Evolutionary conservation across 75 land plant species (phyloP).

Genomic region (Pinus taeda): DNA sequence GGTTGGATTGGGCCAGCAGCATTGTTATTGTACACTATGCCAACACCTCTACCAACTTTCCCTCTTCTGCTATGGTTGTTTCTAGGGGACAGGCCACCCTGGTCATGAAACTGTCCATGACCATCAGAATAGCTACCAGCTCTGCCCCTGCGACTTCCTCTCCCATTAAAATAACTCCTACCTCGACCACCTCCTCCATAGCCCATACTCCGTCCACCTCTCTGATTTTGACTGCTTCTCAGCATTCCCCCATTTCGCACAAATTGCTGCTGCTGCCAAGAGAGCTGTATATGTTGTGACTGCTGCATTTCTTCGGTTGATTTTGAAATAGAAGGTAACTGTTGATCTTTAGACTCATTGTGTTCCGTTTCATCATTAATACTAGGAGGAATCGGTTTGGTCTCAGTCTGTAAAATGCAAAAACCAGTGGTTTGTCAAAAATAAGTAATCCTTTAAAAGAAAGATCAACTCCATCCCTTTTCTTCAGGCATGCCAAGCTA

Average conservation of each 20-base stretch:
- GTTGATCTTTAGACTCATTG: neutral
- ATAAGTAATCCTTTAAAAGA: neutral
- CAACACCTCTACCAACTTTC: neutral
- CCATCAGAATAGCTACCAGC: neutral
- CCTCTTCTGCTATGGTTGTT: neutral
- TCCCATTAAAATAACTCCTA: neutral
- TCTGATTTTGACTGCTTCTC: neutral
- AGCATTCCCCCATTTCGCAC: neutral
- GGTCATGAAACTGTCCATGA: neutral
- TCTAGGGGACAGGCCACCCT: neutral
- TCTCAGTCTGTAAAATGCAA: constrained; percentile 3
- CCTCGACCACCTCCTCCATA: constrained; percentile 2
- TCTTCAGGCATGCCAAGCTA: neutral
- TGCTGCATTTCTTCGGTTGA: neutral
- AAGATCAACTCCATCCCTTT: neutral
- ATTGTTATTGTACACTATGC: too few species aligned
- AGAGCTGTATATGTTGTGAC: neutral
- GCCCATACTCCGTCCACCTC: constrained; percentile 7
- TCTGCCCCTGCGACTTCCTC: neutral
- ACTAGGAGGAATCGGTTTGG: neutral
- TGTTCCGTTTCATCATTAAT: neutral
- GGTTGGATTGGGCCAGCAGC: neutral
- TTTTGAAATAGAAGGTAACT: neutral
- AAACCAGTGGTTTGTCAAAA: neutral
- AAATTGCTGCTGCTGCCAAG: constrained; percentile 2